These are phyloP conservation scores for Abrus precatorius DNA, from an alignment of 306 rosid species.

Conservation along the genomic window DNA sequence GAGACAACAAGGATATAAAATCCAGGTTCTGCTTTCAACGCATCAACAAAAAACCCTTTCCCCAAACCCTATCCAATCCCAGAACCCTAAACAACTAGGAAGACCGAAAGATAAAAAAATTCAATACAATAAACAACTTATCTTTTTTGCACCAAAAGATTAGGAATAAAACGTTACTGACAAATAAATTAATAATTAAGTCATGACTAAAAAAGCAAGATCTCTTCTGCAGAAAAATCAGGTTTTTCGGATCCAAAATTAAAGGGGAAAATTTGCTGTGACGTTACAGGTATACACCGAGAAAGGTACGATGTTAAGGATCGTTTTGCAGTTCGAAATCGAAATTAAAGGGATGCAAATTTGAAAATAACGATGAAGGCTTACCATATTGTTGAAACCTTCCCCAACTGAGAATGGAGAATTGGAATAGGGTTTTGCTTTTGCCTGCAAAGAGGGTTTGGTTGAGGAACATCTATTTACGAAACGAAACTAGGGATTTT, in stretches of 20 bases:
- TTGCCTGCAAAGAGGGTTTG: neutral
- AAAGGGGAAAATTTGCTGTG: neutral
- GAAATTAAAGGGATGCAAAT: neutral
- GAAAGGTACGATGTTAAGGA: neutral
- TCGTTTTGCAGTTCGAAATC: slow-evolving; percentile 27
- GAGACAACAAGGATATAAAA: neutral
- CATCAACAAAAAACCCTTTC: neutral
- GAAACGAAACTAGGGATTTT: neutral
- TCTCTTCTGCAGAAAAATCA: neutral
- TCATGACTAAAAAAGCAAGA: neutral
- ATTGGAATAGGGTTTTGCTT: slow-evolving; percentile 39
- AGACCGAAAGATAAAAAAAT: neutral
- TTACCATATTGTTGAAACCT: slow-evolving; percentile 40
- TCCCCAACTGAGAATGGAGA: neutral
- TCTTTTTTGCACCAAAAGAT: no score
- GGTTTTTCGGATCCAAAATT: neutral
- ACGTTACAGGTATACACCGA: neutral
- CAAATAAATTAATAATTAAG: no score
- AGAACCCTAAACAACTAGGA: neutral
- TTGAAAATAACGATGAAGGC: neutral
- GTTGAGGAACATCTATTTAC: neutral
- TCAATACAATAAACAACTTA: slow-evolving; percentile 6
- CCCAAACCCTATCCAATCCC: neutral
- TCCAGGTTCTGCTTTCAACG: neutral
- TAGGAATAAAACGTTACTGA: no score